These are phyloP conservation scores for Bipolaris bicolor DNA, from an alignment of 2,329 filamentous ascomycete genomes.

Conservation along the genomic window DNA sequence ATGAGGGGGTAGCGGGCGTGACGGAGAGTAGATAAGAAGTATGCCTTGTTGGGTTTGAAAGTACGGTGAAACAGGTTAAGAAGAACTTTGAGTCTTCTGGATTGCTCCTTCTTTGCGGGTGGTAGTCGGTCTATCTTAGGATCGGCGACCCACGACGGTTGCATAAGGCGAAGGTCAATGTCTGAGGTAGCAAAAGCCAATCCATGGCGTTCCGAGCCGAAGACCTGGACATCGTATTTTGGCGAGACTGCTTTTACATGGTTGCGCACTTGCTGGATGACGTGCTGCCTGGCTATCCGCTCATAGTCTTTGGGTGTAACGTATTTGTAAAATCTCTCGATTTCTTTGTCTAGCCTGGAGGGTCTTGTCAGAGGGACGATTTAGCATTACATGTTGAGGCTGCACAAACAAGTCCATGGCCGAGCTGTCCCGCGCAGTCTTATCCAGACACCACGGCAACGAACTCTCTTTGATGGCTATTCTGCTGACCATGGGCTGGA, in stretches of 20 bases:
- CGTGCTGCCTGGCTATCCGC: slow-evolving; percentile 42
- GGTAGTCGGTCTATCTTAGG: slow-evolving; percentile 17
- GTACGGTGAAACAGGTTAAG: slow-evolving; percentile 5
- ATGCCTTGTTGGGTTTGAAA: slow-evolving; percentile 10
- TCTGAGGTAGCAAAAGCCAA: slow-evolving; percentile 61
- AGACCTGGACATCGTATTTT: slow-evolving; percentile 49
- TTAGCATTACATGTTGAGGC: not conserved
- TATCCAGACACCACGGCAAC: slow-evolving; percentile 27
- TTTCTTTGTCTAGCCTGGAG: slow-evolving; percentile 35
- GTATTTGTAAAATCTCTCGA: slow-evolving; percentile 36
- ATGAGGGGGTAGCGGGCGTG: slow-evolving; percentile 51
- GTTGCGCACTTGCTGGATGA: slow-evolving; percentile 41
- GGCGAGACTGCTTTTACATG: slow-evolving; percentile 28
- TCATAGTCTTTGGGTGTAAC: slow-evolving; percentile 52
- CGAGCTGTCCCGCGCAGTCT: slow-evolving; percentile 1
- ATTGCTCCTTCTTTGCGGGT: slow-evolving; percentile 21
- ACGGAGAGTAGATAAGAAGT: slow-evolving; percentile 28
- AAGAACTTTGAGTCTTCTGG: slow-evolving; percentile 8
- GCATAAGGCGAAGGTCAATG: slow-evolving; percentile 56
- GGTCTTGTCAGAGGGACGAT: not conserved
- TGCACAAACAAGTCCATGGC: slow-evolving; percentile 19
- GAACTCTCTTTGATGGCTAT: slow-evolving; percentile 10
- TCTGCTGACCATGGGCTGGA: slow-evolving; percentile 17
- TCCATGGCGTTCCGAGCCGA: slow-evolving; percentile 62
- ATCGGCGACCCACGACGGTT: slow-evolving; percentile 6